Base-by-base conservation (phyloP, 306 rosid species). In the Acacia acuminata region DNA sequence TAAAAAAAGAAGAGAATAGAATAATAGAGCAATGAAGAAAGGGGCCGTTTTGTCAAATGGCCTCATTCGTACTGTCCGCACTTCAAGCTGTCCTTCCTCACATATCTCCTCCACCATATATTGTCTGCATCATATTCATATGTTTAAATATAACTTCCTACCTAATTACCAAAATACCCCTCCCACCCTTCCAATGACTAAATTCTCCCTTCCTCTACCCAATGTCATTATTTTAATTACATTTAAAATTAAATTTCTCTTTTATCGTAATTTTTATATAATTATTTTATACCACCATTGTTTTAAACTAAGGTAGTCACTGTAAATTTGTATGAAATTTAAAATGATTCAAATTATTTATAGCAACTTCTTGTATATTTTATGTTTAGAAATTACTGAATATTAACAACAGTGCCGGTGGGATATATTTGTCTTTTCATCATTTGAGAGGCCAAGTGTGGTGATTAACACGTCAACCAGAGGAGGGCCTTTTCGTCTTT, bases 61-160 rank as follows among this genome's bases (percentile, higher is more conserved):
- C 0, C 67, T 30, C 61, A 16, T 56, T 89, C 94, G 99, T 95
- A 95, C 99, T 60, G 86, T 48, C 86, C 83, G 94, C 91, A 93
- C 94, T 89, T 90, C 88, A 78, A 86, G 88, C 89, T 91, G 96
- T 95, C 99, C 99, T 95, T 88, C 98, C 99, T 90, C 99, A 88
- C 40, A 92, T 93, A 89, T 38, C 2, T 86, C 92, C 99, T 95
- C 91, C 99, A 92, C 99, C 93, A 82, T 81, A 90, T 90, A 78
- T 68, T 76, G 73, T 81, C 86, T 71, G 66, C 43, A 69, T 58
- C 43, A 42, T 53, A 81, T 75, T 58, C 43, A 42, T 53, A 81
- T 75, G 16, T 24, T 72, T 71, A 78, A 82, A 67, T n/a, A 70
- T 75, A 77, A 82, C 11, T 71, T 7, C 51, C 32, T 8, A 34